Evolutionary conservation across 371 early-diverging fungal genomes (phyloP).

Genomic region (Mucor circinelloides): DNA sequence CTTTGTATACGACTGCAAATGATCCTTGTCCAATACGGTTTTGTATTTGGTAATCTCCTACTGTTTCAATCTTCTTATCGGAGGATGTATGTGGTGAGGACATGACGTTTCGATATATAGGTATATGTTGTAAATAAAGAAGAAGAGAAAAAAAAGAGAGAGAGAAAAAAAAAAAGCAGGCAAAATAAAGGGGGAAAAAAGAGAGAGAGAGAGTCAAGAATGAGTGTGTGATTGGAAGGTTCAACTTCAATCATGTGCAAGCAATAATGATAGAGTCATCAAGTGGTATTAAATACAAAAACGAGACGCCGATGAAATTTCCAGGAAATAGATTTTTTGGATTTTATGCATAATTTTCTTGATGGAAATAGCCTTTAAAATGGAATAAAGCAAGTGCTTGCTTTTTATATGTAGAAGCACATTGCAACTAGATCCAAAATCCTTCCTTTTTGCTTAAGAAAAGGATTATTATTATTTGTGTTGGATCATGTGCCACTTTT

Average conservation of each 20-base stretch:
- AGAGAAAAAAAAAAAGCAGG: not conserved
- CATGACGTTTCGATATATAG: conserved; percentile 1
- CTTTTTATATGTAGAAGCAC: not conserved
- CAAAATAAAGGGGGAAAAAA: not conserved
- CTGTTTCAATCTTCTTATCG: conserved; percentile 23
- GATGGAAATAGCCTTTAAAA: not conserved
- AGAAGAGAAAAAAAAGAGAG: not conserved
- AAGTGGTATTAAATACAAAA: not conserved
- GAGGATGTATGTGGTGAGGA: conserved; percentile 2
- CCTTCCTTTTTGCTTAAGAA: not conserved
- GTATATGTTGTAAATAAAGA: not conserved
- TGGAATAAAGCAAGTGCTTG: not conserved
- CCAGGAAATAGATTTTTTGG: no score
- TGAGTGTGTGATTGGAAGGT: not conserved
- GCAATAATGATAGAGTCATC: not conserved
- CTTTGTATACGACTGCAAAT: conserved; percentile 94
- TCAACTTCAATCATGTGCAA: not conserved
- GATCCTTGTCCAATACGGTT: conserved; percentile 91
- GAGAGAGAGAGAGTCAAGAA: not conserved
- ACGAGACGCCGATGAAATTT: not conserved
- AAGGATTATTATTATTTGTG: not conserved
- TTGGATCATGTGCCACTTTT: not conserved
- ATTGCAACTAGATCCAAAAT: not conserved
- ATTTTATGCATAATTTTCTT: not conserved
- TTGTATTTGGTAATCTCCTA: conserved; percentile 70